Base-by-base conservation (phyloP, 78 protist species). In the Dictyostelium purpureum region DNA sequence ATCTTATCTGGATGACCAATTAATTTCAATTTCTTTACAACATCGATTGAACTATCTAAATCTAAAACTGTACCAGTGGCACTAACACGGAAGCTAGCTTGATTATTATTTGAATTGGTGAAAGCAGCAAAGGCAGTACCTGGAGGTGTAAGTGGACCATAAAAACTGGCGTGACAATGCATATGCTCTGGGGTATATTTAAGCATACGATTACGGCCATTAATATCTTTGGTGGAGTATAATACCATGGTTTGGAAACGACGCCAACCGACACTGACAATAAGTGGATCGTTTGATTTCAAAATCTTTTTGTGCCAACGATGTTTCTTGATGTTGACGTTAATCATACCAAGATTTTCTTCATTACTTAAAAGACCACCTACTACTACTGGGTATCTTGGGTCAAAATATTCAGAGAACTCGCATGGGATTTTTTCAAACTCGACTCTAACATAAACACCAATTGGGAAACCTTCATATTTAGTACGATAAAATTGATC, bases 181-280 rank as follows among this genome's bases (percentile, higher is more conserved):
- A 98, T 95, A 95, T 98, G 99, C 73, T 94, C 96, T 2, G 99
- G 99, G 1, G 99, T 98, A 96, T 99, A 99, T 88, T 99, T 99
- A 65, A 99, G 42, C 95, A 95, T 70, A 52, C 99, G 96, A 70
- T 94, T 70, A 65, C 99, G 94, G 26, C 88, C 90, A 79, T 88
- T 95, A 33, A 87, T 88, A 88, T 98, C 99, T 69, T 85, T 73
- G 67, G 87, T 82, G 19, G 95, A 80, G 78, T 93, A 97, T 28
- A 97, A 56, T 14, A 96, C 96, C 80, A 97, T 85, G 37, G 97
- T 85, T 77, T 98, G 99, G 96, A 97, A 98, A 24, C 96, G 51
- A 7, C 99, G 78, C 99, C 99, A 99, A 16, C 99, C 99, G 65
- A 99, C 12, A 10, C 99, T 96, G 19, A 99, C 11, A 61, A 98